Base-by-base conservation (phyloP, 495 filamentous ascomycete genomes). In the Cercophora sp. region DNA sequence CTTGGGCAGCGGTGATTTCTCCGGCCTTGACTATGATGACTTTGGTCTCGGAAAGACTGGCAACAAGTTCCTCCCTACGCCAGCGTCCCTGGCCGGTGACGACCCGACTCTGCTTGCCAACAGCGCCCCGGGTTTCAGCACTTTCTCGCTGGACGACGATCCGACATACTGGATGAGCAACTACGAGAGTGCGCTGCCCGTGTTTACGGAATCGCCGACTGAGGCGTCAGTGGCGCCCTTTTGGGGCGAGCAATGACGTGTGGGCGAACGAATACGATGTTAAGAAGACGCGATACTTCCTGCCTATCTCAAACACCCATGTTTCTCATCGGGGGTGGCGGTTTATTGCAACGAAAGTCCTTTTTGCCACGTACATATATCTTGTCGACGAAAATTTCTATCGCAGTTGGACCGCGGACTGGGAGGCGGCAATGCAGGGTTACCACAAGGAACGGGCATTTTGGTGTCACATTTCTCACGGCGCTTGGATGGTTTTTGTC, bases 11-110 rank as follows among this genome's bases (percentile, higher is more conserved):
- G 75, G 70, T 57, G 81, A 84, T 50, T 61, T 84, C 9, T 71
- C 75, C n/a, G 76, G 70, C 40, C 72, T 85, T 52, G 82, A 82
- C 56, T 81, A 83, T 44, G 81, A 85, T 48, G 79, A 85, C 35
- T 58, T 56, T 42, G 49, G 47, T 39, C 65, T 63, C 57, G 81
- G 82, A 63, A 79, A 86, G 67, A 77, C 59, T 3, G 51, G 62
- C 27, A 69, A 62, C 66, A 75, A 73, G 52, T 69, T 71, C 49
- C 54, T 76, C 45, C 61, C 65, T 13, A 64, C 59, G 4, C 58
- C 66, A 11, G 52, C 70, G 4, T 65, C 73, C 0, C 58, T 69
- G 19, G 56, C 69, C 22, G 67, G 65, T 20, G 61, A 68, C 10
- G 65, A 68, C 34, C 59, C 68, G 8, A 66, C 62, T 3, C 59